phyloP scores from a whole-genome alignment of 2,329 filamentous ascomycete genomes.

The Arthrobotrys entomopaga region DNA sequence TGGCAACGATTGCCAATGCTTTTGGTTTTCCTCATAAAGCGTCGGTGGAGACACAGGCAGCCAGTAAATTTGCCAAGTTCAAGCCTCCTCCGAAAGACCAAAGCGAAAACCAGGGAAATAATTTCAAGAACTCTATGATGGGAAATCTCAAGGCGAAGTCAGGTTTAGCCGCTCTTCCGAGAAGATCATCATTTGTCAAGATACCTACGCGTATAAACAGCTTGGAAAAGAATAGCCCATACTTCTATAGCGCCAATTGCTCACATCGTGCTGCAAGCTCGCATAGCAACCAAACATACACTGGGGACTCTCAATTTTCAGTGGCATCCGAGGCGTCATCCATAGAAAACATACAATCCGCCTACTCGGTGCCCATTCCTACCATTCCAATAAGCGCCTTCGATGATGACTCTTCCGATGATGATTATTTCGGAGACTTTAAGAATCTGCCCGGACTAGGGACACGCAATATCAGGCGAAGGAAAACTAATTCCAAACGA shows the following conservation, averaged over 20 bases:
- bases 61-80: background rate
- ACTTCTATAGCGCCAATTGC: conserved; percentile 18
- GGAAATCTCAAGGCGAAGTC: conserved; percentile 24
- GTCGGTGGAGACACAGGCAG: conserved; percentile 16
- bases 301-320: conserved; percentile 18
- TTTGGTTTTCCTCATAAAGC: conserved; percentile 42
- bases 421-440: conserved; percentile 51
- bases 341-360: conserved; percentile 31
- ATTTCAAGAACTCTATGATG: conserved; percentile 11
- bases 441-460: conserved; percentile 45
- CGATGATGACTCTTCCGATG: conserved; percentile 52
- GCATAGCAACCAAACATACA: conserved; percentile 16
- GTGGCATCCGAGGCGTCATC: conserved; percentile 31
- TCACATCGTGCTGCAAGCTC: conserved; percentile 11
- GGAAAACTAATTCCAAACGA: conserved; percentile 38
- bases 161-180: conserved; percentile 22
- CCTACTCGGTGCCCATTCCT: background rate
- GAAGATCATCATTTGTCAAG: conserved; percentile 29
- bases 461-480: conserved; percentile 35
- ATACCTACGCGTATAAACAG: conserved; percentile 14
- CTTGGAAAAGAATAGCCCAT: conserved; percentile 33
- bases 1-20: conserved; percentile 44
- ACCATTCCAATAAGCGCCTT: conserved; percentile 39
- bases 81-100: background rate
- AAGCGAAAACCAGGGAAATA: conserved; percentile 1